These are phyloP conservation scores for Mycena sp. DNA, from an alignment of 1,284 basidiomycete genomes.

Conservation along the genomic window DNA sequence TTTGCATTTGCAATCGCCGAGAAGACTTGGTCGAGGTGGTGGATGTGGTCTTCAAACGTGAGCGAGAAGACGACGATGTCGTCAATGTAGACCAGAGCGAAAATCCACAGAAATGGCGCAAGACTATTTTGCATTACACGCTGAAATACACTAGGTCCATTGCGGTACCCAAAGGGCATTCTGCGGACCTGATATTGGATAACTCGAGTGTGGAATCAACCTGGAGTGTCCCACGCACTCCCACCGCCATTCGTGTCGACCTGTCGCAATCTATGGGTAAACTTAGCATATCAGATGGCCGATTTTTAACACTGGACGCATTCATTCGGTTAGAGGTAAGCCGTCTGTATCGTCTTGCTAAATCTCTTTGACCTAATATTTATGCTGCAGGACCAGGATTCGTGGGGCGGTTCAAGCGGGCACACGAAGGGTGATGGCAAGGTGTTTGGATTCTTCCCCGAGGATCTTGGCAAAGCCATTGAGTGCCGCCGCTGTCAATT, in stretches of 20 bases:
- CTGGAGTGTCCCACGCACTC: neutral
- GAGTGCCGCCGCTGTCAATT: slow-evolving; percentile 16
- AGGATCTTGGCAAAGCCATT: neutral
- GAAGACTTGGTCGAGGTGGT: no score
- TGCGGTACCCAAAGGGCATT: no score
- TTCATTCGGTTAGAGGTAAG: slow-evolving; percentile 3
- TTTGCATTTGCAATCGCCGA: no score
- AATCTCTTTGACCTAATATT: neutral
- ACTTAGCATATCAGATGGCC: neutral
- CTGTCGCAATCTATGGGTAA: neutral
- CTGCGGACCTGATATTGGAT: neutral
- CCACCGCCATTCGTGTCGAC: neutral
- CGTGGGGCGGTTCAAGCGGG: slow-evolving; percentile 2
- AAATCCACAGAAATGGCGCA: no score
- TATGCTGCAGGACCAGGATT: slow-evolving; percentile 4
- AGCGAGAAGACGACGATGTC: no score
- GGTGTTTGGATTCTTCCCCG: neutral
- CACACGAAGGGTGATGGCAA: slow-evolving; percentile 1
- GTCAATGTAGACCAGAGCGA: no score
- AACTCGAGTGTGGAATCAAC: neutral
- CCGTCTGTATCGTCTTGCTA: neutral
- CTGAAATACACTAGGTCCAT: no score
- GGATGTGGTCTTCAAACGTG: no score
- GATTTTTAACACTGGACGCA: neutral
- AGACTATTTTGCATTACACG: no score